Base-by-base conservation (phyloP, 106 monocot species). In the Hemerocallis citrina region DNA sequence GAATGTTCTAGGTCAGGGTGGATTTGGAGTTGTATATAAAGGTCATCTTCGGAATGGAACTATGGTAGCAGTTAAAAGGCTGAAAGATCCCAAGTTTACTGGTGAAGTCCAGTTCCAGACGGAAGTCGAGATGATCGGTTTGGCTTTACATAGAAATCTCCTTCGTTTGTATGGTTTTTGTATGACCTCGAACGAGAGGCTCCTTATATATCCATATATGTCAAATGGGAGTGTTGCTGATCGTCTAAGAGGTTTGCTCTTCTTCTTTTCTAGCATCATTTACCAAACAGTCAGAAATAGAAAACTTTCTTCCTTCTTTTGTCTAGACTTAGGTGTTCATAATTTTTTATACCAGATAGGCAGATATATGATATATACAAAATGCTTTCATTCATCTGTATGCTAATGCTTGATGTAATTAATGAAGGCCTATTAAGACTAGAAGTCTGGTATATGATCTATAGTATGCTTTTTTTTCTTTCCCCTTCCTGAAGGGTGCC, bases 51-150 rank as follows among this genome's bases (percentile, higher is more conserved):
- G 66, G 63, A 90, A 87, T 72, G 90, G 86, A 15, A 64, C 81
- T 55, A 19, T 79, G 13, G 79, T 90, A 17, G 90, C 86, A 20
- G 86, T 96, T 30, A 90, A 96, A 59, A 83, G 95, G 51, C 64
- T 96, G 51, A 96, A 84, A 68, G 90, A 96, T 69, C 95, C 95
- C 23, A 81, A 87, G 36, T 66, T 87, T 34, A 87, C 95, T n/a
- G 95, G 95, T 21, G 81, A 87, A 72, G 79, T 87, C 32, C 95
- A 96, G 74, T 96, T 96, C 64, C 95, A 96, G 29, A 96, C 95
- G 32, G 95, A 96, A 83, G 95, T 96, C 14, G 95, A 96, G 76
- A 84, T 96, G 90, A 96, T 96, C 60, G 95, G 95, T 27, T 74
- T 96, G 56, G 95, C 90, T 65, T 66, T 96, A 59, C 95, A 96